Conservation (phyloP, 345 rosid genomes). For the Boechera divaricarpa region DNA sequence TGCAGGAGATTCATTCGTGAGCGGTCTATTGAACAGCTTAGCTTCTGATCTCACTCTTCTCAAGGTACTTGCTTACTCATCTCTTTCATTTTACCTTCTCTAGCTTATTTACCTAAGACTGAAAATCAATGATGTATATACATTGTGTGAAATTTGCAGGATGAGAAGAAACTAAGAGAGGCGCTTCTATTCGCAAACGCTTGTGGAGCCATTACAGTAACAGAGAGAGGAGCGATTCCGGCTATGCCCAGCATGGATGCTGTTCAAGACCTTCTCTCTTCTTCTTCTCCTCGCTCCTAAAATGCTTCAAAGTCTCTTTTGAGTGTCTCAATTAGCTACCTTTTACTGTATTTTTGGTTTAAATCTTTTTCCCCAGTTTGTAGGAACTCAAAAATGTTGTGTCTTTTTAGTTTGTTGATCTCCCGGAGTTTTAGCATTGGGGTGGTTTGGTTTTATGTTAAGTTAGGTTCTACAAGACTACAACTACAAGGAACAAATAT, state of each 20-base stretch:
- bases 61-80: conserved; percentile 44
- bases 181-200: conserved; percentile 84
- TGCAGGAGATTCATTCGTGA: conserved; percentile 87
- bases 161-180: conserved; percentile 75
- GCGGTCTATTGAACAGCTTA: conserved; percentile 66
- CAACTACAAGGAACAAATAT: background rate
- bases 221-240: conserved; percentile 95
- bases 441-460: conserved; percentile 6
- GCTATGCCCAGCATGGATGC: conserved; percentile 78
- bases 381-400: conserved; percentile 44
- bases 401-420: conserved; percentile 39
- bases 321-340: background rate
- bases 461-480: conserved; percentile 6
- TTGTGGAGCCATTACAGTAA: conserved; percentile 87
- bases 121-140: too few species aligned
- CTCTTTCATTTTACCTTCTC: background rate
- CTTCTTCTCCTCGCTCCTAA: conserved; percentile 35
- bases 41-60: conserved; percentile 59
- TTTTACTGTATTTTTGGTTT: conserved; percentile 16
- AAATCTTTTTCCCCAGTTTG: conserved; percentile 17
- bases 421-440: conserved; percentile 38
- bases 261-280: conserved; percentile 55
- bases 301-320: conserved; percentile 16
- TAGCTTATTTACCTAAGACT: background rate
- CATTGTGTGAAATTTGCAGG: conserved; percentile 48